Conservation (phyloP, 768 basidiomycete species). For the Naematelia encephala region DNA sequence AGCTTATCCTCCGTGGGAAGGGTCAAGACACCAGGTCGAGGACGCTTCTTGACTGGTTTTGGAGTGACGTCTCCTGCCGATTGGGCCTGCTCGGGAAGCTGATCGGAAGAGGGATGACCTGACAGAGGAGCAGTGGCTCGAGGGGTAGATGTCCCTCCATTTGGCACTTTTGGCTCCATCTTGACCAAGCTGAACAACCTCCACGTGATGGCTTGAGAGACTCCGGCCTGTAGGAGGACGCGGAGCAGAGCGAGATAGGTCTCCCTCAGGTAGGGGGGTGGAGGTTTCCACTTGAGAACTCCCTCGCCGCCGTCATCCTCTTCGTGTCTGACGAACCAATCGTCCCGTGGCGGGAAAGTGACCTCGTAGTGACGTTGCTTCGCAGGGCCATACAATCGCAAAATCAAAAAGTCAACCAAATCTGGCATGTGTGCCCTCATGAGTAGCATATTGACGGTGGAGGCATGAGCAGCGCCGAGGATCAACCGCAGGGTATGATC, state of each 20-base stretch:
- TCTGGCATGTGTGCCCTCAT: slow-evolving; percentile 22
- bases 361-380: slow-evolving; percentile 27
- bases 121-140: neutral
- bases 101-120: neutral
- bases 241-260: slow-evolving; percentile 34
- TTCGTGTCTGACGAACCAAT: slow-evolving; percentile 23
- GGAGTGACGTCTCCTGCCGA: neutral
- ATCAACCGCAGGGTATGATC: slow-evolving; percentile 20
- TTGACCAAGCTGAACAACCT: slow-evolving; percentile 37
- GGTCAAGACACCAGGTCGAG: neutral
- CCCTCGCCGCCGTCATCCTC: slow-evolving; percentile 11
- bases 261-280: slow-evolving; percentile 16
- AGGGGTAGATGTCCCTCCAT: neutral
- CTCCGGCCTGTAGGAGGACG: slow-evolving; percentile 39
- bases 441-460: slow-evolving; percentile 26
- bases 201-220: slow-evolving; percentile 32
- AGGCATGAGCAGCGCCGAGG: slow-evolving; percentile 19
- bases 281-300: slow-evolving; percentile 16
- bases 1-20: neutral
- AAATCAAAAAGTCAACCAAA: slow-evolving; percentile 23
- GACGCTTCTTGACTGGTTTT: neutral
- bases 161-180: neutral
- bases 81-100: neutral
- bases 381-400: slow-evolving; percentile 21
- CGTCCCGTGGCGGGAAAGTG: slow-evolving; percentile 31